Percentiles rank a stretch among this genome's conserved stretches.
These are phyloP conservation scores for Schizosaccharomyces osmophilus DNA, from an alignment of 805 yeast genomes.

Conservation along the genomic window DNA sequence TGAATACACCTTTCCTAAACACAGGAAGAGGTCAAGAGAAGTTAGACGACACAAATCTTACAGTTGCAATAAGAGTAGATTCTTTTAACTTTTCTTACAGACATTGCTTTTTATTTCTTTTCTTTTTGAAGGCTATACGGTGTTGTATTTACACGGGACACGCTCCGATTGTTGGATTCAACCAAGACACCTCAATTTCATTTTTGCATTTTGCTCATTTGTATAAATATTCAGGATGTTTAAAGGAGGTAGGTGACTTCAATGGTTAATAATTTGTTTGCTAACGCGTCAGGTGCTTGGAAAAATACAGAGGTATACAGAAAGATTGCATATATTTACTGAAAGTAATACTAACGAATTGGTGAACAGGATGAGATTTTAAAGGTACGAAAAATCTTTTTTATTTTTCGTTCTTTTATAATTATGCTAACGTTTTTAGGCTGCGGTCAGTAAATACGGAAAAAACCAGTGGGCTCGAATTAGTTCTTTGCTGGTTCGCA, in stretches of 20 bases:
- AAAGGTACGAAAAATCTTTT: background rate
- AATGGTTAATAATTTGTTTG: background rate
- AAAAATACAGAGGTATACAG: conserved; percentile 2
- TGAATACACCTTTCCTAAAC: too few relatives aligned
- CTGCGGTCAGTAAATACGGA: conserved; percentile 59
- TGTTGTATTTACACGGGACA: too few relatives aligned
- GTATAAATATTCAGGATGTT: background rate
- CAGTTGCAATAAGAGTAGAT: too few relatives aligned
- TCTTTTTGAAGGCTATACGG: too few relatives aligned
- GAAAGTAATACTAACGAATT: background rate
- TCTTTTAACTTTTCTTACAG: too few relatives aligned
- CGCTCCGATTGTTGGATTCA: too few relatives aligned
- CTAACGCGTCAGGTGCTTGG: conserved; percentile 2
- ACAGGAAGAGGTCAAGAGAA: too few relatives aligned
- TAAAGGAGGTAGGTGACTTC: background rate
- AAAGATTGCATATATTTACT: background rate
- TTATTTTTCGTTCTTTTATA: background rate
- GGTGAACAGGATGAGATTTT: conserved; percentile 2
- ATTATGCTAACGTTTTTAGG: background rate
- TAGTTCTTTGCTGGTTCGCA: conserved; percentile 59
- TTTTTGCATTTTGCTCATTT: too few relatives aligned
- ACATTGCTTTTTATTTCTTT: too few relatives aligned
- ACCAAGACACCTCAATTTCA: too few relatives aligned
- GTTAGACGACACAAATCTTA: too few relatives aligned
- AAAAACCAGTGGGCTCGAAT: conserved; percentile 86